phyloP scores from a whole-genome alignment of 75 land plant species.

The Chamaecyparis obtusa region DNA sequence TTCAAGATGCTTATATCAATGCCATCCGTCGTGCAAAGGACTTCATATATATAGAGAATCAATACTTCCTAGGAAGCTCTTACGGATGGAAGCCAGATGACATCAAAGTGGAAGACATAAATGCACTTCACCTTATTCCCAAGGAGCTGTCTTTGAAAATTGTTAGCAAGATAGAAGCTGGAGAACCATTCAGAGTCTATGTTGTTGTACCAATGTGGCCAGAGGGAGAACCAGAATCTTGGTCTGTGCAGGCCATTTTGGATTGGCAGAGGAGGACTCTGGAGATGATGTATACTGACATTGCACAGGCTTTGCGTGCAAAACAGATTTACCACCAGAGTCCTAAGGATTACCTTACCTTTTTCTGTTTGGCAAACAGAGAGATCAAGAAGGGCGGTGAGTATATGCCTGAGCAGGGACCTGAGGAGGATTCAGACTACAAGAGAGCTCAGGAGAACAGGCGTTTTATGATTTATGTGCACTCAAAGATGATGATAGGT shows the following conservation, averaged over 20 bases:
- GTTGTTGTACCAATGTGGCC: conserved; percentile 96
- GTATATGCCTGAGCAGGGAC: conserved; percentile 68
- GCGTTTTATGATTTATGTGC: conserved; percentile 91
- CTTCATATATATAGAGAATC: conserved; percentile 93
- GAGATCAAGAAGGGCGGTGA: conserved; percentile 69
- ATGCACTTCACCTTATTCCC: conserved; percentile 69
- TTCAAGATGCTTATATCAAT: conserved; percentile 88
- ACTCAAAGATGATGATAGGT: conserved; percentile 95
- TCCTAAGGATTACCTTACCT: conserved; percentile 76
- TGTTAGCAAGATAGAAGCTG: conserved; percentile 86
- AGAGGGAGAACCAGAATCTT: conserved; percentile 77
- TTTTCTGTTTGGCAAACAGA: conserved; percentile 82
- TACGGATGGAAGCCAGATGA: conserved; percentile 61
- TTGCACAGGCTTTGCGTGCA: conserved; percentile 54
- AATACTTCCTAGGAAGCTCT: conserved; percentile 89
- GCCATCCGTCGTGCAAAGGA: conserved; percentile 85
- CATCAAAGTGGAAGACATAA: conserved; percentile 54
- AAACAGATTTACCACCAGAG: conserved; percentile 49
- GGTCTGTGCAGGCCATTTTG: conserved; percentile 78
- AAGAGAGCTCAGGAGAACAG: conserved; percentile 70
- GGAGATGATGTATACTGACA: conserved; percentile 89
- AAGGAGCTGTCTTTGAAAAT: conserved; percentile 79
- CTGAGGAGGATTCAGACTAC: conserved; percentile 66
- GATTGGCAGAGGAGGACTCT: conserved; percentile 88
- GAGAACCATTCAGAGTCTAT: conserved; percentile 76